phyloP scores from a whole-genome alignment of 2,329 filamentous ascomycete species.

The Phoma herbarum region DNA sequence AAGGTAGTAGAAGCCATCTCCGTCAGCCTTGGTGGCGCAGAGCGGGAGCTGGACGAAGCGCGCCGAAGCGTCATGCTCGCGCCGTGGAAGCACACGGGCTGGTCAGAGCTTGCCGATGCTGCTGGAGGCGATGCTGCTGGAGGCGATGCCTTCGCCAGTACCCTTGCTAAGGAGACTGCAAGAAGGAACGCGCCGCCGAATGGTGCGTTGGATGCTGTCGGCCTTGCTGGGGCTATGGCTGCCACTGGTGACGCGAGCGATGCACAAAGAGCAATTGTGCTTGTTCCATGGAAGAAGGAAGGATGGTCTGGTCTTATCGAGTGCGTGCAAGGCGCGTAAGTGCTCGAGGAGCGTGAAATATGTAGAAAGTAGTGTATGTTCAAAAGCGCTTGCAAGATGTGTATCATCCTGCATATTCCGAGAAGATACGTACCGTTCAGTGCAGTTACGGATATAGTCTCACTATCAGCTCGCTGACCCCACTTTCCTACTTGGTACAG shows the following conservation, averaged over 20 bases:
- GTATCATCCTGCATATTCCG: background rate
- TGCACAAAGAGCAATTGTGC: slow-evolving; percentile 77
- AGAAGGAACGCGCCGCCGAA: slow-evolving; percentile 75
- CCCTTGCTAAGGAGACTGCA: slow-evolving; percentile 86
- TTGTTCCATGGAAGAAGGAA: slow-evolving; percentile 78
- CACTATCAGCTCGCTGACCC: background rate
- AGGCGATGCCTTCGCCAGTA: slow-evolving; percentile 63
- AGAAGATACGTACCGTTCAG: no score
- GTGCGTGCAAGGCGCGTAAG: slow-evolving; percentile 26
- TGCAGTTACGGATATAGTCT: no score
- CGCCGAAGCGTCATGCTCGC: slow-evolving; percentile 82
- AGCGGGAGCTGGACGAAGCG: slow-evolving; percentile 69
- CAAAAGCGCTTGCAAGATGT: background rate
- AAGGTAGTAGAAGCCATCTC: slow-evolving; percentile 80
- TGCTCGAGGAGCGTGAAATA: background rate
- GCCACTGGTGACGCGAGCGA: slow-evolving; percentile 76
- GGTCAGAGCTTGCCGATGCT: slow-evolving; percentile 75
- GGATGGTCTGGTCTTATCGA: slow-evolving; percentile 70
- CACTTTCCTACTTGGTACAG: slow-evolving; percentile 12
- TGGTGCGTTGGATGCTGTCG: slow-evolving; percentile 72
- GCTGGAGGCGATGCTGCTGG: slow-evolving; percentile 55
- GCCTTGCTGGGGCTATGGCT: slow-evolving; percentile 76
- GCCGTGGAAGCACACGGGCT: slow-evolving; percentile 80
- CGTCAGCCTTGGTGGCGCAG: slow-evolving; percentile 58
- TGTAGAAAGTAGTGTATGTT: background rate